Evolutionary conservation across 176 grass and related monocot species (phyloP), one percentile per base, ranked within the genome.

Genomic region (Puya raimondii): DNA sequence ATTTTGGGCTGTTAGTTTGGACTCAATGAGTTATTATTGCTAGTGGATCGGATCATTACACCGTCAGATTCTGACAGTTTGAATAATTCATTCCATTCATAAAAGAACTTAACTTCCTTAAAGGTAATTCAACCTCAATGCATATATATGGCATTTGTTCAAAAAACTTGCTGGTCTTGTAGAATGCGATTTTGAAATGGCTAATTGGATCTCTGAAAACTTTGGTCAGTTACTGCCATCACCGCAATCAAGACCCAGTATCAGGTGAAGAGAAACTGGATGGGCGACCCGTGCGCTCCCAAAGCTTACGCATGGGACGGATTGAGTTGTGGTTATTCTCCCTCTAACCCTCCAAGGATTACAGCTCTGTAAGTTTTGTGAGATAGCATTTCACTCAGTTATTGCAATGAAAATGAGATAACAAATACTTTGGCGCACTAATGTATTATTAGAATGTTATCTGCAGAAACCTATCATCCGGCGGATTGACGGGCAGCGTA

Each of bases 401-500:
- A 0, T 11, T 20, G n/a, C 11, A 8, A 1, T 25, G 17, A 9
- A 23, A 52, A n/a, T 51, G 51, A 51, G 12, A 11, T 9, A 22
- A 21, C 15, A 15, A 21, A 10, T 14, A 23, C 2, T 12, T 69
- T 52, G 15, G 47, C 10, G 3, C 4, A 9, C 27, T 64, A n/a
- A 13, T 48, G 33, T n/a, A n/a, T n/a, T 3, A 20, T 51, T 23
- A 29, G 33, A 48, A 9, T 58, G 54, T 2, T 75, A 9, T 61
- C 56, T 75, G 48, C 63, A 75, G 73, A 23, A 33, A 66, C 23
- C 23, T 75, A 16, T 75, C 73, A 53, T 66, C 20, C 22, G 12
- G 49, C 53, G 73, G 48, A 12, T 66, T 75, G 49, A 66, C 14
- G 18, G 63, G 73, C 29, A 29, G 9, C 1, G 17, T 75, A 12